Conservation (phyloP, 441 rosid species). For the Rhodomyrtus psidioides region DNA sequence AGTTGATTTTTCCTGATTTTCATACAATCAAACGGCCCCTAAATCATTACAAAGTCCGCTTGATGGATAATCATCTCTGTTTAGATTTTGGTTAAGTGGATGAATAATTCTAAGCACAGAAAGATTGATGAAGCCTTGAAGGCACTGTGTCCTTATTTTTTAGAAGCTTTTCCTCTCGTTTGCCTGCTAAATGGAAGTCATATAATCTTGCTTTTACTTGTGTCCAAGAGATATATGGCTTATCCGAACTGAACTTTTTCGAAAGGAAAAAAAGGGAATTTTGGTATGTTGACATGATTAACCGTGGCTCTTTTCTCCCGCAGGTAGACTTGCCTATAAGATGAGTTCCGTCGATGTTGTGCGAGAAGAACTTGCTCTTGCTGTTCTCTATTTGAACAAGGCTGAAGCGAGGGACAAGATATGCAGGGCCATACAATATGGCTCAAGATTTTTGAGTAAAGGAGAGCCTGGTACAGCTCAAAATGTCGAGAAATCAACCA, state of each 20-base stretch:
- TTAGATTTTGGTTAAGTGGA: background rate
- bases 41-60: background rate
- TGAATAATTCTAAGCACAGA: background rate
- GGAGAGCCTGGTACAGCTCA: slow-evolving; percentile 96
- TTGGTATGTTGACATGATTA: background rate
- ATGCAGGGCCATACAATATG: slow-evolving; percentile 94
- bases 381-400: slow-evolving; percentile 80
- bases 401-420: slow-evolving; percentile 99
- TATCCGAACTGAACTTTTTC: background rate
- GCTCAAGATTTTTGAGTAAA: slow-evolving; percentile 80
- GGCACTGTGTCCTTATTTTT: background rate
- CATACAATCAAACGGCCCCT: background rate
- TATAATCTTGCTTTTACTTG: background rate
- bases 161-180: background rate
- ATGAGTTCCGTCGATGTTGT: slow-evolving; percentile 81
- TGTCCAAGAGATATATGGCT: background rate
- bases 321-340: slow-evolving; percentile 11
- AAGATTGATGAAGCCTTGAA: background rate
- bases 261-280: background rate
- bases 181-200: background rate
- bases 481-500: slow-evolving; percentile 87
- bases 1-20: background rate
- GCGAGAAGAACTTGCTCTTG: slow-evolving; percentile 86
- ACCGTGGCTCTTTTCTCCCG: background rate
- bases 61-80: background rate